Conservation (phyloP, 768 basidiomycete species). For the Tylopilus balloui region DNA sequence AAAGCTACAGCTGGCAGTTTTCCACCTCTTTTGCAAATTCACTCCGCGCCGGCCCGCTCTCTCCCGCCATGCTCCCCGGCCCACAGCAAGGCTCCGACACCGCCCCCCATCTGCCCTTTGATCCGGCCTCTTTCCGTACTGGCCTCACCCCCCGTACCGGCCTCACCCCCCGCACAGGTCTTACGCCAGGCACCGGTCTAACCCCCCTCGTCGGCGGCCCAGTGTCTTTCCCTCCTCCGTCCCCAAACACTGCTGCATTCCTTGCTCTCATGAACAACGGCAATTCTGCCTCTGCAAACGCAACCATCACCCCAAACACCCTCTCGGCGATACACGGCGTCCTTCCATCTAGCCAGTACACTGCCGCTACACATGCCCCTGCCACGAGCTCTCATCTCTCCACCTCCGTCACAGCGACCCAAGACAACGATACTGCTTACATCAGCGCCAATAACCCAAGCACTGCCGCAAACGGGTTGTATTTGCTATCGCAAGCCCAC, state of each 20-base stretch:
- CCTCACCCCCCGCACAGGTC: conserved; percentile 79
- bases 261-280: conserved; percentile 83
- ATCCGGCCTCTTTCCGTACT: conserved; percentile 70
- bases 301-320: conserved; percentile 60
- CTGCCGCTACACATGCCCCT: conserved; percentile 30
- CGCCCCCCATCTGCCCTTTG: conserved; percentile 48
- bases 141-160: conserved; percentile 86
- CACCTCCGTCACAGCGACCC: conserved; percentile 33
- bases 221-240: conserved; percentile 73
- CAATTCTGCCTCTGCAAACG: conserved; percentile 31
- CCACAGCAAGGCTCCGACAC: conserved; percentile 53
- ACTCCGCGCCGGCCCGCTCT: conserved; percentile 88
- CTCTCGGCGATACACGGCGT: conserved; percentile 66
- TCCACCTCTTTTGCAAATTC: conserved; percentile 64
- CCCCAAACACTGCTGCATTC: conserved; percentile 88
- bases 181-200: conserved; percentile 71
- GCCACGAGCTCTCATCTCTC: conserved; percentile 34
- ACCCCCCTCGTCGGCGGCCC: conserved; percentile 77
- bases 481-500: conserved; percentile 90
- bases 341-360: conserved; percentile 37
- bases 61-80: conserved; percentile 93
- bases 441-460: conserved; percentile 51
- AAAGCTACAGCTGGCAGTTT: conserved; percentile 56
- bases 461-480: conserved; percentile 86
- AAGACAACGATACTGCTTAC: conserved; percentile 32